These are phyloP conservation scores for Kwoniella pini DNA, from an alignment of 768 basidiomycete species.

Conservation along the genomic window DNA sequence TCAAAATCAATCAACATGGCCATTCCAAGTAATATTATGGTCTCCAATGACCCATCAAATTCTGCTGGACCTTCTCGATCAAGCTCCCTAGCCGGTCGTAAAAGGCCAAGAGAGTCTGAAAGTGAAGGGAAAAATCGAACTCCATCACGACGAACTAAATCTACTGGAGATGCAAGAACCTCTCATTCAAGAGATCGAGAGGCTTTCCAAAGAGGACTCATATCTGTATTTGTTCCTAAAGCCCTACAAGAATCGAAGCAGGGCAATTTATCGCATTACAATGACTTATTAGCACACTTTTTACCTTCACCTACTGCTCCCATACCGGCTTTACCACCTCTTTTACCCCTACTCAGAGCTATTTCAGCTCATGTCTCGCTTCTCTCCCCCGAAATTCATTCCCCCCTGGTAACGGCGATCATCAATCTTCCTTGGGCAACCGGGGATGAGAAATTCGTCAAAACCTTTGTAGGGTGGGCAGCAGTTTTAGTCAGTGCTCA, in stretches of 20 bases:
- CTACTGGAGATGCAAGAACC: conserved; percentile 39
- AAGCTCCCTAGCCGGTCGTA: conserved; percentile 40
- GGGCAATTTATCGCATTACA: conserved; percentile 75
- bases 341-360: conserved; percentile 66
- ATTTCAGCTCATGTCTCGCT: conserved; percentile 90
- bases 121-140: conserved; percentile 19
- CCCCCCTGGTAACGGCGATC: conserved; percentile 79
- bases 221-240: conserved; percentile 54
- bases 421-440: conserved; percentile 88
- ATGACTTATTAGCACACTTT: conserved; percentile 88
- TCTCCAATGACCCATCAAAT: conserved; percentile 18
- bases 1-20: conserved; percentile 7
- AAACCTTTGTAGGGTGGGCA: conserved; percentile 82
- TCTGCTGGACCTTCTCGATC: conserved; percentile 28
- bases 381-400: conserved; percentile 72
- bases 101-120: conserved; percentile 42
- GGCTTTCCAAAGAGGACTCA: conserved; percentile 53
- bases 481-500: conserved; percentile 87
- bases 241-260: conserved; percentile 56
- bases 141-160: conserved; percentile 46
- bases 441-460: conserved; percentile 75
- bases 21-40: conserved; percentile 12
- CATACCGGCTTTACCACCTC: conserved; percentile 56
- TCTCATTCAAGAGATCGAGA: conserved; percentile 36
- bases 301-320: conserved; percentile 53